phyloP scores from a whole-genome alignment of 768 basidiomycete species.

The Suillus variegatus region DNA sequence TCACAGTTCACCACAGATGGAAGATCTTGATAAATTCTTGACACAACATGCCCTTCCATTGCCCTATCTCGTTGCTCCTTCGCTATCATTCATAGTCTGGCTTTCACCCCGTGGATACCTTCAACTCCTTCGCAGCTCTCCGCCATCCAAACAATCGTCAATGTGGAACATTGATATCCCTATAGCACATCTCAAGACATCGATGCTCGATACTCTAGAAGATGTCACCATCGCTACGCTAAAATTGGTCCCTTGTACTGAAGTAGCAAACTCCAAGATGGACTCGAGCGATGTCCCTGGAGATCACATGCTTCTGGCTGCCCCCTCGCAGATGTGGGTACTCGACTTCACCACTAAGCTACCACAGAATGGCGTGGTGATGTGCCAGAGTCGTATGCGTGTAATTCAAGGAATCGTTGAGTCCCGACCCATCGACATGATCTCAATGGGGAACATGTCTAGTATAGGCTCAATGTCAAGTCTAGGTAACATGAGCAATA shows the following conservation, averaged over 20 bases:
- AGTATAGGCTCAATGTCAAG: constrained; percentile 25
- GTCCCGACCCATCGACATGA: constrained; percentile 12
- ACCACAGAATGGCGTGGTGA: constrained; percentile 55
- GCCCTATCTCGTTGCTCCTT: constrained; percentile 69
- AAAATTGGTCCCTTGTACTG: constrained; percentile 35
- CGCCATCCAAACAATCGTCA: constrained; percentile 17
- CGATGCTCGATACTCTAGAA: constrained; percentile 39
- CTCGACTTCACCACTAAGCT: constrained; percentile 70
- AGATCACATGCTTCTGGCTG: constrained; percentile 26
- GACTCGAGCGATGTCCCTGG: constrained; percentile 19
- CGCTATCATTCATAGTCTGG: constrained; percentile 71
- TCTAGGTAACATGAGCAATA: constrained; percentile 28
- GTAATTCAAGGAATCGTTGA: constrained; percentile 70
- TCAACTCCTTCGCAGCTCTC: constrained; percentile 47
- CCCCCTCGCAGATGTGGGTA: constrained; percentile 51
- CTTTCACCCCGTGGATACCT: constrained; percentile 73
- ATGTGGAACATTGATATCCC: constrained; percentile 53
- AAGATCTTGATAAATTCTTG: constrained; percentile 71
- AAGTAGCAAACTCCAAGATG: constrained; percentile 12
- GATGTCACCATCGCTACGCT: constrained; percentile 63
- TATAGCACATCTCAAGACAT: constrained; percentile 45
- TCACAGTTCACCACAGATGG: constrained; percentile 38
- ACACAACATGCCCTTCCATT: constrained; percentile 57
- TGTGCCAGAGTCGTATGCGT: constrained; percentile 73
- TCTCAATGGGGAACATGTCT: constrained; percentile 22